Base-by-base conservation (phyloP, 2,329 filamentous ascomycete species). In the Berkeleyomyces rouxiae region DNA sequence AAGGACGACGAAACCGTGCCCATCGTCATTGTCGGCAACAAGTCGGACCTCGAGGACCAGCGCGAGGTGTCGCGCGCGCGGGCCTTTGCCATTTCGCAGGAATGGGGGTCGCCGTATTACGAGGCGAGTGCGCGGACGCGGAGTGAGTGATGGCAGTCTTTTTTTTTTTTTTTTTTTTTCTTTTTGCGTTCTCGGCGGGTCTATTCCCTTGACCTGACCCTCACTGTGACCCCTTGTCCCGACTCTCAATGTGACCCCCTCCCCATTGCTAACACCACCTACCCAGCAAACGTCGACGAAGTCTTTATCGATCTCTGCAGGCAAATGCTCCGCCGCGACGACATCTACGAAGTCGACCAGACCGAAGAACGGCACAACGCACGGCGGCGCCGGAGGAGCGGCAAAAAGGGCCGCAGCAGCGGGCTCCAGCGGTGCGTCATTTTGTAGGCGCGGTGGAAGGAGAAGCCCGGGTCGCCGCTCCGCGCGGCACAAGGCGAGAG, bases 21-120 rank as follows among this genome's bases (percentile, higher is more conserved):
- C 31, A 88, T 96, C 71, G 90, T 96, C 59, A 88, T 96, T 66
- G 90, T 95, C 57, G 90, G 90, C 66, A 96, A 95, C 78, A 95
- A 95, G 74, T 87, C 86, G 65, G 90, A 96, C 70, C 79, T 96
- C 51, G 89, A 93, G 73, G 90, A 95, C 71, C 87, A 91, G 71
- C 84, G 90, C 39, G 82, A 81, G 23, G 87, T 96, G 7, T 83
- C 86, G 10, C 82, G 89, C 60, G 85, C 87, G 66, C 85, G 85
- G 68, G 90, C 88, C 4, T 95, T 95, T 70, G 81, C 86, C 40
- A 81, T 95, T 66, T 90, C 88, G n/a, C 88, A 93, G 70, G 82
- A 81, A 70, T 96, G 90, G 90, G 86, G 86, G 23, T 88, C 88
- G 43, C 90, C 90, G 0, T 96, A 95, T 72, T 96, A 95, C 70